These are phyloP conservation scores for Tolypocladium sp. DNA, from an alignment of 2,329 filamentous ascomycete species.

Conservation along the genomic window DNA sequence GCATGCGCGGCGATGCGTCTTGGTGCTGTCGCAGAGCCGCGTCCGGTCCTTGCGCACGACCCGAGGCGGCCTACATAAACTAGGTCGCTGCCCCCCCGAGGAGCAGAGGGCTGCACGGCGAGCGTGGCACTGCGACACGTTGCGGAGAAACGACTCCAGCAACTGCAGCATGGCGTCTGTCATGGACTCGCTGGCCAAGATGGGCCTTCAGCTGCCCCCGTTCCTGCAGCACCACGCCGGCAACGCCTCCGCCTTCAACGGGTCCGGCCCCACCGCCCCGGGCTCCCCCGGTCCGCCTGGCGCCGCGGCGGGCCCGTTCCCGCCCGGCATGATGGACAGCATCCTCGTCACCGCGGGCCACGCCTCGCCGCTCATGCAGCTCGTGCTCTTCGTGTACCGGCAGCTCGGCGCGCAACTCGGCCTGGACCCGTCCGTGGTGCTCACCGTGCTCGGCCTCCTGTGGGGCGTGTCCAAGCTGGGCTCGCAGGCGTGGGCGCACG, in stretches of 20 bases:
- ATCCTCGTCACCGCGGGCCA: slow-evolving; percentile 35
- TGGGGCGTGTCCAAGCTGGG: slow-evolving; percentile 34
- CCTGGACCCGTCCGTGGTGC: slow-evolving; percentile 37
- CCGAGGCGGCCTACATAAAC: neutral
- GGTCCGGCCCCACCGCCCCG: slow-evolving; percentile 7
- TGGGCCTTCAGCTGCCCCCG: slow-evolving; percentile 14
- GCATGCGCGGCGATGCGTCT: neutral
- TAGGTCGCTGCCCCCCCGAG: neutral
- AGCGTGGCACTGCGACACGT: neutral
- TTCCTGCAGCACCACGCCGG: slow-evolving; percentile 12
- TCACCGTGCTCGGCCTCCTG: slow-evolving; percentile 34
- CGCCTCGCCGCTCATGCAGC: slow-evolving; percentile 29
- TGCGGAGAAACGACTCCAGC: neutral
- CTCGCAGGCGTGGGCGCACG: slow-evolving; percentile 22
- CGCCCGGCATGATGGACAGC: slow-evolving; percentile 28
- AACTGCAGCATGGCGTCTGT: neutral
- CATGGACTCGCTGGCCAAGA: slow-evolving; percentile 17
- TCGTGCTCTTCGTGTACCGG: slow-evolving; percentile 36
- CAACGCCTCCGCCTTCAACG: slow-evolving; percentile 12
- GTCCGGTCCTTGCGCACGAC: too few species aligned
- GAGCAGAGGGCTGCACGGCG: neutral
- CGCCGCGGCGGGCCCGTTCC: slow-evolving; percentile 8
- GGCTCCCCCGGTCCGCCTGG: neutral
- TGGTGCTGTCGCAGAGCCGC: neutral
- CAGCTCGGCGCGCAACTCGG: slow-evolving; percentile 34